These are phyloP conservation scores for Penicillium sp. DNA, from an alignment of 2,329 filamentous ascomycete species.

Conservation along the genomic window DNA sequence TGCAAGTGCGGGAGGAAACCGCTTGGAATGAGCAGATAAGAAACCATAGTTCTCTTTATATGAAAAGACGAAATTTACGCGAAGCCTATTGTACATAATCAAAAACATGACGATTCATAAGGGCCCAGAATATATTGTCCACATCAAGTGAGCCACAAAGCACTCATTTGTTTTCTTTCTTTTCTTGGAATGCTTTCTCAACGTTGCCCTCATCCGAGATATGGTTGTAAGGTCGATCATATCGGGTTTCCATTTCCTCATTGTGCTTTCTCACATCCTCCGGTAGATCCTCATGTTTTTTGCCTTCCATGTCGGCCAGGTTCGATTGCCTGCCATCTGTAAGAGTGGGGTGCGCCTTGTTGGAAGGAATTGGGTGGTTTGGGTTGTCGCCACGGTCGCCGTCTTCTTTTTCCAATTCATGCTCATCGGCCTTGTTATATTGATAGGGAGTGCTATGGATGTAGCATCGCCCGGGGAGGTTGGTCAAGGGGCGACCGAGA, in stretches of 20 bases:
- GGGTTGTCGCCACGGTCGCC: not conserved
- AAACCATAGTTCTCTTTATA: not conserved
- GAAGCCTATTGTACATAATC: not conserved
- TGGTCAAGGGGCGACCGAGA: not conserved
- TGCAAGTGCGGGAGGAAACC: too few relatives aligned
- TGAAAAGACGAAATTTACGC: not conserved
- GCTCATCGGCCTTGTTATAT: not conserved
- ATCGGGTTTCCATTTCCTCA: slow-evolving; percentile 31
- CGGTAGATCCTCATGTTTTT: slow-evolving; percentile 26
- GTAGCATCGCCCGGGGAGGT: not conserved
- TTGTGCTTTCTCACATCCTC: slow-evolving; percentile 39
- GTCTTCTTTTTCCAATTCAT: not conserved
- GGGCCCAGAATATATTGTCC: not conserved
- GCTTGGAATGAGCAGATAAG: not conserved
- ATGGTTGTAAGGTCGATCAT: slow-evolving; percentile 35
- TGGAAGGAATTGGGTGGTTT: slow-evolving; percentile 29
- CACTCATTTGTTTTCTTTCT: not conserved
- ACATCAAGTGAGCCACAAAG: not conserved
- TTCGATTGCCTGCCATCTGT: slow-evolving; percentile 30
- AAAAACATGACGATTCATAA: not conserved
- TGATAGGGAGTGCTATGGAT: not conserved
- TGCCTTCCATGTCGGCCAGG: slow-evolving; percentile 30
- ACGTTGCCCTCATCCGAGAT: slow-evolving; percentile 12
- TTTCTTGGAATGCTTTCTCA: slow-evolving; percentile 1
- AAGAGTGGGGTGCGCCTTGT: slow-evolving; percentile 36